These are phyloP conservation scores for Chytriomyces hyalinus DNA, from an alignment of 192 early-diverging fungal genomes.

Conservation along the genomic window DNA sequence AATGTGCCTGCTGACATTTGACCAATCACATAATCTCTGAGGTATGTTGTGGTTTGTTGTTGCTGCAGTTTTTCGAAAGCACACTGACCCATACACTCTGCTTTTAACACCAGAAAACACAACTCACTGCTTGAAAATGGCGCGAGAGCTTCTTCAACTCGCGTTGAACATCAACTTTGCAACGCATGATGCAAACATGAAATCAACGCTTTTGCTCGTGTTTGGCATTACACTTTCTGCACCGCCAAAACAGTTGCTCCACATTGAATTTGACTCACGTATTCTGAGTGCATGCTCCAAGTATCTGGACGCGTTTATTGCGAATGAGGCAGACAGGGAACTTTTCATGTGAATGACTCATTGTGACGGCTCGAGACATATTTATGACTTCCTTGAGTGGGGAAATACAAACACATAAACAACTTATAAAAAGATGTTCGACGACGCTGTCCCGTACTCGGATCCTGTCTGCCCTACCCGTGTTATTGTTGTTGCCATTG, in stretches of 20 bases:
- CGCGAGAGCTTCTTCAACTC: conserved; percentile 16
- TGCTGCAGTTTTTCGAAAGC: background rate
- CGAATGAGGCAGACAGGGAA: conserved; percentile 5
- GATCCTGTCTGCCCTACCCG: background rate
- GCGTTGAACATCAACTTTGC: background rate
- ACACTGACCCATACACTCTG: background rate
- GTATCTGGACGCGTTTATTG: background rate
- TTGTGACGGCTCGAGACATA: too few relatives aligned
- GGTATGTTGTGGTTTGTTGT: too few relatives aligned
- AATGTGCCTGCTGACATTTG: too few relatives aligned
- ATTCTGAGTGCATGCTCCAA: background rate
- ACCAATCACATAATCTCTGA: too few relatives aligned
- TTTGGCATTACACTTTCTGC: conserved; percentile 13
- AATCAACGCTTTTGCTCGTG: background rate
- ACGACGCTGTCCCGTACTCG: conserved; percentile 27
- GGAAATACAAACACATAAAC: background rate
- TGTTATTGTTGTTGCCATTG: conserved; percentile 6
- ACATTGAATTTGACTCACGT: conserved; percentile 10
- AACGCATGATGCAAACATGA: conserved; percentile 7
- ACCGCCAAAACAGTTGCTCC: conserved; percentile 2
- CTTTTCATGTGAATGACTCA: background rate
- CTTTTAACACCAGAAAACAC: conserved; percentile 20
- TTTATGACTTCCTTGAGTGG: background rate
- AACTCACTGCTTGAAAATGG: conserved; percentile 17
- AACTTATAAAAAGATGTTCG: conserved; percentile 2